A percentile compares a stretch with the other conserved stretches of the same genome.
These are phyloP conservation scores for Claviceps purpurea DNA, from an alignment of 2,329 filamentous ascomycete species.

Conservation along the genomic window DNA sequence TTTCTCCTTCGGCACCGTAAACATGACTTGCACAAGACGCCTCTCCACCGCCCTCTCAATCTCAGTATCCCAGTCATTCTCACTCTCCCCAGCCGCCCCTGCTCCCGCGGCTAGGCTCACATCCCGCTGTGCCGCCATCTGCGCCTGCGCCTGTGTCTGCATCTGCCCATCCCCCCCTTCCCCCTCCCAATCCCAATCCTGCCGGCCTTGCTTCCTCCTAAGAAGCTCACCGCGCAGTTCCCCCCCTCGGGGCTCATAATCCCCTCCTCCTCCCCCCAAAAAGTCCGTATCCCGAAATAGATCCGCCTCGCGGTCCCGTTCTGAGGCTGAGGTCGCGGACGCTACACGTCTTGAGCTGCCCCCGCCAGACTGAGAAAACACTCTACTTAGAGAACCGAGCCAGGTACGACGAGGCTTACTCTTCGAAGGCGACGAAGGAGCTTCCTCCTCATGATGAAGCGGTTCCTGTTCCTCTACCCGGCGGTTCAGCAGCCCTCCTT, in stretches of 20 bases:
- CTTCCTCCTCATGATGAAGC: conserved; percentile 8
- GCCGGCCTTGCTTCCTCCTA: conserved; percentile 40
- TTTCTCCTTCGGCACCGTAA: conserved; percentile 79
- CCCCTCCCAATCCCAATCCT: conserved; percentile 34
- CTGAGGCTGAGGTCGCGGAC: conserved; percentile 8
- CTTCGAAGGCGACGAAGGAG: conserved; percentile 44
- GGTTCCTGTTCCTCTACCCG: conserved; percentile 20
- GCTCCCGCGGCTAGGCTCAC: no score
- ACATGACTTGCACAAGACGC: conserved; percentile 70
- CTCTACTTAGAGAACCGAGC: conserved; percentile 55
- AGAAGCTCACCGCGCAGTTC: conserved; percentile 35
- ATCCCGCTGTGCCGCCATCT: no score
- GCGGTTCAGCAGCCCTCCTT: no score
- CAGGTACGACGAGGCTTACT: conserved; percentile 44
- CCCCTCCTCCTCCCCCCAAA: conserved; percentile 10
- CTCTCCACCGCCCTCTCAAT: conserved; percentile 60
- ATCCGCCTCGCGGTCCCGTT: not conserved
- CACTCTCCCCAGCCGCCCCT: conserved; percentile 20
- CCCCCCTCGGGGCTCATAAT: conserved; percentile 26
- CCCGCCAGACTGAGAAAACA: conserved; percentile 35
- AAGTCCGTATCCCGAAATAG: no score
- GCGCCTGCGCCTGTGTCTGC: no score
- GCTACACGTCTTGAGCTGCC: conserved; percentile 6
- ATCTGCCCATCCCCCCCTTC: conserved; percentile 5
- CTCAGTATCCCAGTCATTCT: conserved; percentile 69